These are phyloP conservation scores for Rhododendron williamsianum DNA, from an alignment of 148 eudicot genomes.

Conservation along the genomic window DNA sequence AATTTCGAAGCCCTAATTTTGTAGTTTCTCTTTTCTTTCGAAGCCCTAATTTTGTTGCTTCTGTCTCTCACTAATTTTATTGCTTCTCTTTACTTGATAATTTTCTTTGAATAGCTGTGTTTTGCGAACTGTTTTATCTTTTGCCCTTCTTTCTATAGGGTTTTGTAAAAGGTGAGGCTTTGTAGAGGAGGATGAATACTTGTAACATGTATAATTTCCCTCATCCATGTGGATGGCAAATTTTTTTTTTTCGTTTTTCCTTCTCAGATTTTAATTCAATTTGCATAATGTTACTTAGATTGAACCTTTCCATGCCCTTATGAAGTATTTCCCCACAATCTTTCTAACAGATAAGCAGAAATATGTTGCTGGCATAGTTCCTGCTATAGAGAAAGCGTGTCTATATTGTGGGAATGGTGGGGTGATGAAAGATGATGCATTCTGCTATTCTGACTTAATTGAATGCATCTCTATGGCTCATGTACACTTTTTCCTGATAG, in stretches of 20 bases:
- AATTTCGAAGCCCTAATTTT: too few relatives aligned
- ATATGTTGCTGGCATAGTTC: conserved; percentile 69
- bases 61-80: too few relatives aligned
- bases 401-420: conserved; percentile 98
- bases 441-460: conserved; percentile 57
- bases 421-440: conserved; percentile 97
- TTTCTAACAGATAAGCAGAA: conserved; percentile 68
- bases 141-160: too few relatives aligned
- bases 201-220: neutral
- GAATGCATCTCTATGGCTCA: conserved; percentile 9
- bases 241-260: neutral
- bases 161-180: neutral
- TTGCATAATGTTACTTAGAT: neutral
- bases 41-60: too few relatives aligned
- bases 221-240: neutral
- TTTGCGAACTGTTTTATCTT: neutral
- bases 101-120: neutral
- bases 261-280: neutral
- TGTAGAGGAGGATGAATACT: neutral
- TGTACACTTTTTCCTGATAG: too few relatives aligned
- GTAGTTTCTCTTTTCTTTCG: too few relatives aligned
- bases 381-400: conserved; percentile 92
- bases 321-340: conserved; percentile 1
- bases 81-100: too few relatives aligned
- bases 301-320: neutral